These are phyloP conservation scores for Rubus idaeus DNA, from an alignment of 306 rosid genomes.

Conservation along the genomic window DNA sequence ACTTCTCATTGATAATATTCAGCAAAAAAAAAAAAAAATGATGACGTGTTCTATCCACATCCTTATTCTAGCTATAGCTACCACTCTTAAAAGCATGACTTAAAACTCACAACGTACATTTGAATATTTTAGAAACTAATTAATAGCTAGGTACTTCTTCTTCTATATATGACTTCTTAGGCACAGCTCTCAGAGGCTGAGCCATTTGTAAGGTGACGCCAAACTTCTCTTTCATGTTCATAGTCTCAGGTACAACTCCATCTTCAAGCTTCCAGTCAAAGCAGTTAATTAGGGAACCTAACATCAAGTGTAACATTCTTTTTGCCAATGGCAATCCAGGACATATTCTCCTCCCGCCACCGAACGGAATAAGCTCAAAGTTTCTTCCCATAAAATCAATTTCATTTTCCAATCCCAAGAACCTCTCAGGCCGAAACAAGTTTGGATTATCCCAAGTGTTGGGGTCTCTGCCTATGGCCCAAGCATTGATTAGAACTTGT, in stretches of 20 bases:
- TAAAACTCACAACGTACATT: no score
- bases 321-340: constrained; percentile 37
- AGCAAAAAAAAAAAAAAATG: no score
- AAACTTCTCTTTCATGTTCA: not conserved
- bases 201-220: constrained; percentile 22
- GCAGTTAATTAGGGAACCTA: constrained; percentile 38
- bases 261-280: constrained; percentile 43
- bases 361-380: constrained; percentile 46
- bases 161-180: not conserved
- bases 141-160: no score
- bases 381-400: constrained; percentile 23
- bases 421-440: constrained; percentile 22
- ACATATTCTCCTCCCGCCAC: constrained; percentile 43
- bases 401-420: constrained; percentile 6
- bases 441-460: constrained; percentile 14
- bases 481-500: constrained; percentile 24
- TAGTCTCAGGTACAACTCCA: constrained; percentile 13
- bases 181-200: constrained; percentile 6
- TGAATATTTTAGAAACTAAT: no score
- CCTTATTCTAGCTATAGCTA: no score
- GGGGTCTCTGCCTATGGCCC: constrained; percentile 32
- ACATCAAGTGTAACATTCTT: constrained; percentile 35
- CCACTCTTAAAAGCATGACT: no score
- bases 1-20: no score
- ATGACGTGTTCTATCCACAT: no score